Base-by-base conservation (phyloP, 208 protist genomes). In the Acanthamoeba lenticulata region DNA sequence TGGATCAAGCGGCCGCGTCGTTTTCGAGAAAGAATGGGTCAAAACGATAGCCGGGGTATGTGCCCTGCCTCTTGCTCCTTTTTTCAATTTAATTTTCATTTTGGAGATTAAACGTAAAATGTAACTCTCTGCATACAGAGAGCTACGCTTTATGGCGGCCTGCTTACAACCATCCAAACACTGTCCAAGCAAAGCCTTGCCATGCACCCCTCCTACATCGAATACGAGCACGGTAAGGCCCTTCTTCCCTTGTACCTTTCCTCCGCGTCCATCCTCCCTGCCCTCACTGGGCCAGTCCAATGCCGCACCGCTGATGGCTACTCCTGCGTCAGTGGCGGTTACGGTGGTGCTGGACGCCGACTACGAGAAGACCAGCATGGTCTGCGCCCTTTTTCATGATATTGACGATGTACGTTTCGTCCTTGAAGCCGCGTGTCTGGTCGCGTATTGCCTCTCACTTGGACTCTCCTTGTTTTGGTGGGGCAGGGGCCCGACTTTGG, bases 1-100 rank as follows among this genome's bases (percentile, higher is more conserved):
- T 40, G 38, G 44, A 9, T 60, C 38, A 17, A 86, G 45, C 36
- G 77, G 77, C 9, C 38, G 44, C 44, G 77, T 86, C 15, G 77
- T 86, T 5, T 86, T 86, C 45, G 77, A 86, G 44, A 86, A 86
- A 86, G 77, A 86, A 52, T 86, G 77, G 77, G 77, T 86, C 45
- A 86, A 86, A 38, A 47, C 45, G 27, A 86, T 86, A 6, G 77
- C 77, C 2, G 77, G 77, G 7, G 77, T 86, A 86, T 29, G 38
- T 27, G 38, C 19, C 2, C 44, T 7, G 1, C 1, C 21, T 52
- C 29, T 44, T 17, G 21, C 34, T 52, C 29, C 13, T 44, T 24
- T 49, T 11, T 86, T 42, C 11, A 36, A 86, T 42, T 32, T 24
- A 9, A 55, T 34, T 38, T 4, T 45, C 77, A 86, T n/a, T 57